phyloP scores from a whole-genome alignment of 2,329 filamentous ascomycete species.

The Xylaria sp. region DNA sequence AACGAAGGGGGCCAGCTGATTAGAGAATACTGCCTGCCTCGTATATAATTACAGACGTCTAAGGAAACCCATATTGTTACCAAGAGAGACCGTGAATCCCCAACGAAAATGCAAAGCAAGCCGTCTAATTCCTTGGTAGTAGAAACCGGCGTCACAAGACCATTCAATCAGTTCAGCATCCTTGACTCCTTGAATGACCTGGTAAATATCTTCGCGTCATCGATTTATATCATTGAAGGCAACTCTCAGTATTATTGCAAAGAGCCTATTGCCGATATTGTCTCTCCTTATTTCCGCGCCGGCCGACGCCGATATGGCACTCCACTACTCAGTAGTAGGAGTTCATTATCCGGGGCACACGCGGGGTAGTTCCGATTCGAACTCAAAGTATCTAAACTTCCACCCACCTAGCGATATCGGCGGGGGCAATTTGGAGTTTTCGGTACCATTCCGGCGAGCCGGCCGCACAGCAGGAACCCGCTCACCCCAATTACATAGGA shows the following conservation, averaged over 20 bases:
- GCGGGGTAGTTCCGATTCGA: conserved; percentile 23
- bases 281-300: not conserved
- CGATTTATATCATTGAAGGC: too few species aligned
- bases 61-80: not conserved
- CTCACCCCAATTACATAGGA: not conserved
- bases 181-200: not conserved
- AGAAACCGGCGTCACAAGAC: not conserved
- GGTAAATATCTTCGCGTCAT: not conserved
- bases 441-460: conserved; percentile 8
- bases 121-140: not conserved
- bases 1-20: not conserved
- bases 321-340: conserved; percentile 10
- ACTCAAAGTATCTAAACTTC: not conserved
- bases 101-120: not conserved
- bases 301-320: not conserved
- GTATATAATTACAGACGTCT: not conserved
- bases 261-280: not conserved
- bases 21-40: not conserved
- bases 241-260: too few species aligned
- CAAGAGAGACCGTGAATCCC: not conserved
- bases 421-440: conserved; percentile 15
- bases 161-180: not conserved
- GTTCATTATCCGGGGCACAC: not conserved
- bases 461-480: conserved; percentile 10
- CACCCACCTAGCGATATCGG: conserved; percentile 27